Evolutionary conservation across 768 basidiomycete species (phyloP).

Genomic region (Pisolithus tinctorius): DNA sequence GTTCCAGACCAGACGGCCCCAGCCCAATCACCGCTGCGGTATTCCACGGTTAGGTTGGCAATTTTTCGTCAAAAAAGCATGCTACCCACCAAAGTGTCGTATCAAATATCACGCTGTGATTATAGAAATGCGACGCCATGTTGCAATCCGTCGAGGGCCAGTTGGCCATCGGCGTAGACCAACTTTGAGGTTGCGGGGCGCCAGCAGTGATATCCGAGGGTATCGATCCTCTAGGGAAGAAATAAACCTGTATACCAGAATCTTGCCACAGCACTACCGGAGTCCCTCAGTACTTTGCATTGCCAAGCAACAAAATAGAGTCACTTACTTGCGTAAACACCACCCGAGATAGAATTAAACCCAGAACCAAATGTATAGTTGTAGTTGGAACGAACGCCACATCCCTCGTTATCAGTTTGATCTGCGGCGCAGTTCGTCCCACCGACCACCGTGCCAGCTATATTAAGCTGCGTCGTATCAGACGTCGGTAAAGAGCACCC

Average conservation of each 20-base stretch:
- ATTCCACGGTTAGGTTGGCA: slow-evolving; percentile 2
- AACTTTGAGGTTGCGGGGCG: slow-evolving; percentile 65
- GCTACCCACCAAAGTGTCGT: slow-evolving; percentile 67
- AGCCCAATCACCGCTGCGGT: slow-evolving; percentile 81
- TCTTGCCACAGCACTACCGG: slow-evolving; percentile 66
- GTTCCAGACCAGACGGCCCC: slow-evolving; percentile 64
- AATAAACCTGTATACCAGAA: slow-evolving; percentile 71
- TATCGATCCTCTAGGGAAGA: slow-evolving; percentile 68
- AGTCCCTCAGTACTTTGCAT: slow-evolving; percentile 12
- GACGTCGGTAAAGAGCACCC: slow-evolving; percentile 60
- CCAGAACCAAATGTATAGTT: slow-evolving; percentile 71
- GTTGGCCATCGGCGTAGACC: slow-evolving; percentile 73
- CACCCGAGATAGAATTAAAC: slow-evolving; percentile 82
- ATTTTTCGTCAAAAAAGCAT: not conserved
- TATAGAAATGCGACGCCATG: slow-evolving; percentile 71
- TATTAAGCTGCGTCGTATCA: slow-evolving; percentile 40
- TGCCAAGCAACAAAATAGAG: not conserved
- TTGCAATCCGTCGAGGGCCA: slow-evolving; percentile 74
- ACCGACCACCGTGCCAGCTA: slow-evolving; percentile 59
- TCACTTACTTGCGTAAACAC: slow-evolving; percentile 81
- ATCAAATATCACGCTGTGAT: slow-evolving; percentile 77
- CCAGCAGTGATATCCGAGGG: slow-evolving; percentile 72
- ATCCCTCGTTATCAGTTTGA: slow-evolving; percentile 72
- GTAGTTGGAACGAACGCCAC: slow-evolving; percentile 62
- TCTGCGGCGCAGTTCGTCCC: slow-evolving; percentile 66